Percentiles rank a stretch among this genome's conserved stretches.
phyloP scores from a whole-genome alignment of 495 filamentous ascomycete species.

The Trichocladium uniseriatum region DNA sequence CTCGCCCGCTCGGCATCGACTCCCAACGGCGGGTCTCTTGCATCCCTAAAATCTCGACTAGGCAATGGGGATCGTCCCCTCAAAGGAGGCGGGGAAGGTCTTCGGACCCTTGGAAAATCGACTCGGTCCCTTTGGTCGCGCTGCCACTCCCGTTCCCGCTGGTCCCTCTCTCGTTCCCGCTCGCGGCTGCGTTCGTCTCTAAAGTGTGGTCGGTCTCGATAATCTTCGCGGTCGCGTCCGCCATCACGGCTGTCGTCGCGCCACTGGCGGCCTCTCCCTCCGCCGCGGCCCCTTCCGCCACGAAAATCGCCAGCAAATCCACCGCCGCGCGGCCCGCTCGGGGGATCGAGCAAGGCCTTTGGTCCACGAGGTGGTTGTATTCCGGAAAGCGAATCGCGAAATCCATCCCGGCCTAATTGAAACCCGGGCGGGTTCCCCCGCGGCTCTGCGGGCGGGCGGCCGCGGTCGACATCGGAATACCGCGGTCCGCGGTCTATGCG shows the following conservation, averaged over 20 bases:
- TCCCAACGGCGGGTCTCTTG: conserved; percentile 33
- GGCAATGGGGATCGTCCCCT: conserved; percentile 33
- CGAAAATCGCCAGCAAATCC: conserved; percentile 42
- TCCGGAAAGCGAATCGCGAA: conserved; percentile 34
- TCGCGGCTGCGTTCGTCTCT: conserved; percentile 40
- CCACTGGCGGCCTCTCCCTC: conserved; percentile 36
- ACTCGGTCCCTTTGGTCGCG: conserved; percentile 31
- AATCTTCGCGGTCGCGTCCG: conserved; percentile 51
- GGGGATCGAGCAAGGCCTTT: conserved; percentile 56
- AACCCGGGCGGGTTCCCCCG: conserved; percentile 41
- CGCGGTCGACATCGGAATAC: conserved; percentile 41
- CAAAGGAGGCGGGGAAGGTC: conserved; percentile 37
- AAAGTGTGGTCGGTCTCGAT: conserved; percentile 39
- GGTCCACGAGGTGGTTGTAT: conserved; percentile 58
- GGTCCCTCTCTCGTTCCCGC: conserved; percentile 27
- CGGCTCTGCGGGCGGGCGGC: conserved; percentile 39
- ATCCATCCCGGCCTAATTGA: conserved; percentile 40
- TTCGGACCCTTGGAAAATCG: conserved; percentile 33
- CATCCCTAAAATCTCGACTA: conserved; percentile 21
- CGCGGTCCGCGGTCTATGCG: conserved; percentile 28
- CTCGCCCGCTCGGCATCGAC: conserved; percentile 43
- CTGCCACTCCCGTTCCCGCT: conserved; percentile 17
- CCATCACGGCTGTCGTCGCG: conserved; percentile 55
- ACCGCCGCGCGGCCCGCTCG: conserved; percentile 47
- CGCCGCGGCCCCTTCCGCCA: conserved; percentile 25